Base-by-base conservation (phyloP, 352 stramenopile species). In the Pythium diclinum region DNA sequence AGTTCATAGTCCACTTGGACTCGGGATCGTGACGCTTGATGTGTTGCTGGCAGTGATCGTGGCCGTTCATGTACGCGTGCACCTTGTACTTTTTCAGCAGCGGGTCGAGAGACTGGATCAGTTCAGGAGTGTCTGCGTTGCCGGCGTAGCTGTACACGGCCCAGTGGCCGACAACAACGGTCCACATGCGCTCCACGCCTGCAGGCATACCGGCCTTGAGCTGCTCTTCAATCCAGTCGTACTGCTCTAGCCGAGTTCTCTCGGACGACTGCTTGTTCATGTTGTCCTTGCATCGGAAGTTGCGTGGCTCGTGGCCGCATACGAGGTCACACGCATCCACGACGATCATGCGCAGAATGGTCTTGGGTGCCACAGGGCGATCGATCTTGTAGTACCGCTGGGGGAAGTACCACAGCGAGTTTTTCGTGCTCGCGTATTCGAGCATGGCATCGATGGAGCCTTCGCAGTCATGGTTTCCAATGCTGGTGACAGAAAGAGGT, bases 381-480 rank as follows among this genome's bases (percentile, higher is more conserved):
- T 95, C 87, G 42, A 93, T 75, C 28, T 72, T 78, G 73, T 95
- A 95, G 67, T 92, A 95, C 57, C 85, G 76, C 11, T 75, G 71
- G 1, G 87, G 87, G 55, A 95, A 85, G 63, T 90, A 87, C 87
- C 87, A 95, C 36, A 89, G 47, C 36, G 83, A 90, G 42, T 83
- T 65, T 49, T 86, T 83, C 34, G 82, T 75, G 49, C 75, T 69
- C 0, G 87, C 83, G 53, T 95, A 95, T 63, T 84, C 58, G 13
- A 94, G 81, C 84, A 94, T 93, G 11, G 85, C 82, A 34, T 85
- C 71, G 44, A 95, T 81, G 11, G 78, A 91, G 56, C 85, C 87
- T 77, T 95, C 87, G 49, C 87, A 95, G 71, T 95, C 87, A 56
- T 95, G 87, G 61, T 95, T 95, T 30, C 87, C 87, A 44, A 95